Base-by-base conservation (phyloP, 106 monocot genomes). In the Dendrobium officinale region DNA sequence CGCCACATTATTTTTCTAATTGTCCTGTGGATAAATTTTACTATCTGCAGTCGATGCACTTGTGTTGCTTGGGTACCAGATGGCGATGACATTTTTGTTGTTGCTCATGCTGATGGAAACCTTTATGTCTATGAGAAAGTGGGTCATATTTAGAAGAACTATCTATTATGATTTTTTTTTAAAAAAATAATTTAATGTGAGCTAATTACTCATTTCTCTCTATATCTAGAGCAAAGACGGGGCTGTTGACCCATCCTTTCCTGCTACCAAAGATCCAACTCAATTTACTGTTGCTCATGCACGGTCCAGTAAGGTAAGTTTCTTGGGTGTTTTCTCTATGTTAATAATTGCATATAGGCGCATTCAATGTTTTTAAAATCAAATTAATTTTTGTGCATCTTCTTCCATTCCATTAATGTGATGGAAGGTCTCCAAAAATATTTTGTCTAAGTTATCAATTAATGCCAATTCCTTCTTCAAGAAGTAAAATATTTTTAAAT, bases 81-180 rank as follows among this genome's bases (percentile, higher is more conserved):
- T 83, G 82, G 89, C 72, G 90, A 92, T 78, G 96, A 90, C 54
- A 49, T 86, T 59, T 97, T 97, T 72, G 82, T 92, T 82, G 93
- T 92, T 82, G 87, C 84, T 79, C 96, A 97, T 91, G 90, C 88
- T 76, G 96, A 97, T 91, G 96, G 96, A 79, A 97, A 94, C 73
- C 49, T 97, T 31, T 97, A 85, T 87, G 87, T 97, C 17, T 97
- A 97, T 90, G 96, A 97, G 81, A 97, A 94, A 78, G 96, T 94
- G 59, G 64, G 88, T 70, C 55, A 42, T 19, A 27, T 79, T 17
- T 9, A 45, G 54, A 29, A 72, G 27, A 4, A 75, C 42, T 37
- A 43, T 44, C n/a, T 0, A 19, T 74, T 74, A 74, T 74, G 41
- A 74, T 42, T 48, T 13, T 45, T 42, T 31, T 59, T 37, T 26